Evolutionary conservation across 2,329 filamentous ascomycete species (phyloP).

Genomic region (Hypoxylon sp.): DNA sequence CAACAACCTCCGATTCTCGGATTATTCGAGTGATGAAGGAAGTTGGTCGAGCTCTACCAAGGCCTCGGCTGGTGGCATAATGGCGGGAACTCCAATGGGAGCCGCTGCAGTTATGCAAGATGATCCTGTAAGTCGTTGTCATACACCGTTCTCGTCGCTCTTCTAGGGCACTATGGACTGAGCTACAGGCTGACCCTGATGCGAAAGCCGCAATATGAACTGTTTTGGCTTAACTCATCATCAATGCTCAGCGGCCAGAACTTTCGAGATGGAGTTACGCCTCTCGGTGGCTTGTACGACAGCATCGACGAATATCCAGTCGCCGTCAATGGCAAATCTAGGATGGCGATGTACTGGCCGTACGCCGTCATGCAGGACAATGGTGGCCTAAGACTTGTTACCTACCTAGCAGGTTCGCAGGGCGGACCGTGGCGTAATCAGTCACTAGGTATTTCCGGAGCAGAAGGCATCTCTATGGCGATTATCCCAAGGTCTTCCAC

Average conservation of each 20-base stretch:
- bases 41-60: conserved; percentile 27
- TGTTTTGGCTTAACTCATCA: conserved; percentile 25
- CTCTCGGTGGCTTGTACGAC: conserved; percentile 13
- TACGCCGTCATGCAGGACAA: conserved; percentile 20
- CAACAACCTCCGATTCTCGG: conserved; percentile 17
- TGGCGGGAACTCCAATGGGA: conserved; percentile 20
- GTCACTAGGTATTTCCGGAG: neutral
- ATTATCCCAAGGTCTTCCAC: neutral
- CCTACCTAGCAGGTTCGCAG: conserved; percentile 4
- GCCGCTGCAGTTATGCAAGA: neutral
- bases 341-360: conserved; percentile 24
- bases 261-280: conserved; percentile 21
- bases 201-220: conserved; percentile 17
- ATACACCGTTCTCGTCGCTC: neutral
- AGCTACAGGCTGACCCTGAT: neutral
- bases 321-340: conserved; percentile 1
- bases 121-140: conserved; percentile 11
- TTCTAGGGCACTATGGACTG: neutral
- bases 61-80: neutral
- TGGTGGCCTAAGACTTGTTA: conserved; percentile 15
- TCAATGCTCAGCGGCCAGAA: conserved; percentile 22
- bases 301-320: conserved; percentile 16
- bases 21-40: conserved; percentile 25
- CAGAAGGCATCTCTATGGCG: neutral
- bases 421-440: conserved; percentile 13